A percentile compares a stretch with the other conserved stretches of the same genome.
These are phyloP conservation scores for Aspergillus bridgeri DNA, from an alignment of 495 filamentous ascomycete species.

Conservation along the genomic window DNA sequence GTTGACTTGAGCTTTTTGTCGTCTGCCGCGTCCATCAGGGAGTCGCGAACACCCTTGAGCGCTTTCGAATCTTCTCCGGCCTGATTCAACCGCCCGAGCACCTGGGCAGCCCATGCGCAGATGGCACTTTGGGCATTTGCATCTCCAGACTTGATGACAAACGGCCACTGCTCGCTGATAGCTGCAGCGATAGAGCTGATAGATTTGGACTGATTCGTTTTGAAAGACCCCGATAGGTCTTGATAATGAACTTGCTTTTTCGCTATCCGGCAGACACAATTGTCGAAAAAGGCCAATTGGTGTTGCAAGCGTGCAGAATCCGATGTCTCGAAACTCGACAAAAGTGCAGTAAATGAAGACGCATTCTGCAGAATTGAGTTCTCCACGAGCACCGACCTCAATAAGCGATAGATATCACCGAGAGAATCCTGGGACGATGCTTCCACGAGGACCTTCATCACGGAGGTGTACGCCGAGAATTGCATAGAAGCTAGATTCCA, in stretches of 20 bases:
- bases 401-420: slow-evolving; percentile 30
- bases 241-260: slow-evolving; percentile 74
- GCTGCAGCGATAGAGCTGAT: slow-evolving; percentile 57
- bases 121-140: slow-evolving; percentile 36
- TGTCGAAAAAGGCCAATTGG: slow-evolving; percentile 66
- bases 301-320: slow-evolving; percentile 27
- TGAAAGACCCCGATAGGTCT: slow-evolving; percentile 39
- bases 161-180: slow-evolving; percentile 75
- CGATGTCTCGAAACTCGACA: slow-evolving; percentile 45
- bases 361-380: slow-evolving; percentile 33
- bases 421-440: slow-evolving; percentile 35
- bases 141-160: slow-evolving; percentile 51
- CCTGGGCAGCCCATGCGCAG: slow-evolving; percentile 51
- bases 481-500: slow-evolving; percentile 35
- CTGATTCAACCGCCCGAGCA: slow-evolving; percentile 43
- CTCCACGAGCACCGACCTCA: slow-evolving; percentile 34
- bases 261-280: slow-evolving; percentile 67
- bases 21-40: slow-evolving; percentile 35
- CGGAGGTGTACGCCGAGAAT: slow-evolving; percentile 46
- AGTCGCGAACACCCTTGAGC: slow-evolving; percentile 41
- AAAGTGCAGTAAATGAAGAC: slow-evolving; percentile 33
- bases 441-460: slow-evolving; percentile 39
- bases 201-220: slow-evolving; percentile 34
- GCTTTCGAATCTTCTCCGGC: slow-evolving; percentile 41
- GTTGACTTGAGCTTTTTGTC: slow-evolving; percentile 34